Evolutionary conservation across 352 stramenopile species (phyloP), one percentile per base, ranked within the genome.

Genomic region (Globisporangium canariense): DNA sequence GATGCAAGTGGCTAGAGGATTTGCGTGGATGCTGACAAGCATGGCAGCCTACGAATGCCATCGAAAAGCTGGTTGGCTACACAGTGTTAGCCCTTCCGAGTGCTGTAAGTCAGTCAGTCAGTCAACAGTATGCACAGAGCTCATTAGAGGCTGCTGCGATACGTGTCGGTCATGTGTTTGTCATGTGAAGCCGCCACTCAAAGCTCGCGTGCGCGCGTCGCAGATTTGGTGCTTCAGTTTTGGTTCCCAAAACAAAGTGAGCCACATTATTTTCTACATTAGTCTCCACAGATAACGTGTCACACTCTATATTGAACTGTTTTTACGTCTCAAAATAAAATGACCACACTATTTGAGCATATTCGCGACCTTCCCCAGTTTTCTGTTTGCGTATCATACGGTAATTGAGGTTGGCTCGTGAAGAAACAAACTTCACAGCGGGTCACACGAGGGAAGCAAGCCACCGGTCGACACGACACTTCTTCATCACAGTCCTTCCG

Each of bases 381-480:
- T 58, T 65, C 49, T 65, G 60, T 58, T 65, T 65, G 60, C 60
- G 60, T 60, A 65, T 65, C 60, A 59, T 53, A 58, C 36, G 45
- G 18, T 20, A 53, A 46, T 51, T 62, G 41, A 61, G 55, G 40
- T 40, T 58, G 55, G 40, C 25, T 58, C 11, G 56, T 41, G 18
- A 54, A 54, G 25, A 34, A 47, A 46, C 40, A 57, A 41, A 41
- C 32, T 36, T 36, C 32, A 36, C 32, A 36, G 1, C 9, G 36
- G 36, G 9, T 41, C 36, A 41, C 36, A 41, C 36, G 51, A 57
- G 32, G 18, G 28, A 6, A 41, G 22, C 25, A 28, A 28, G 25
- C 25, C 25, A 28, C 25, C 25, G 25, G 32, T 30, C 40, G n/a
- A 51, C 16, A 20, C 57, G 57, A 16, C 18, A 10, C 4, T 45